phyloP scores from a whole-genome alignment of 2,329 filamentous ascomycete genomes.

The Myriosclerotinia scirpicola region DNA sequence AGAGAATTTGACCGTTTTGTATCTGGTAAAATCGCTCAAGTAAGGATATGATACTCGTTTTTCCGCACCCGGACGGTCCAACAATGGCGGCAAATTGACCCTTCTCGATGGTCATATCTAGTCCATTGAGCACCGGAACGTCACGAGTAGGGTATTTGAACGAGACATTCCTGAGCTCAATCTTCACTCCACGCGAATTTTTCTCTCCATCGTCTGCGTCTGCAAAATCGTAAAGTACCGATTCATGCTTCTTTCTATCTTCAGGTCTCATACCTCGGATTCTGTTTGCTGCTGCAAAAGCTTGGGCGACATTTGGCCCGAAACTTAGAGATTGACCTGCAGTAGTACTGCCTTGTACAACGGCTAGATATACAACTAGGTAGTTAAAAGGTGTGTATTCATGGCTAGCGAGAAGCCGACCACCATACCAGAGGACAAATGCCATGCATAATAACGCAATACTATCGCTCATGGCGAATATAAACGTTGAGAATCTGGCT shows the following conservation, averaged over 20 bases:
- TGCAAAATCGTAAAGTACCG: constrained; percentile 21
- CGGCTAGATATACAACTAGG: constrained; percentile 54
- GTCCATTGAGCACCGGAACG: constrained; percentile 55
- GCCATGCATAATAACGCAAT: constrained; percentile 58
- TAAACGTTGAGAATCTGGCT: constrained; percentile 49
- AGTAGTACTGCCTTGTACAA: constrained; percentile 53
- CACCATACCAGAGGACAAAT: constrained; percentile 52
- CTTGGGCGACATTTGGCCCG: constrained; percentile 57
- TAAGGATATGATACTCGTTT: constrained; percentile 60
- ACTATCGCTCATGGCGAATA: constrained; percentile 56
- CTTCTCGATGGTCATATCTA: constrained; percentile 60
- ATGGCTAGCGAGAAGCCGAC: constrained; percentile 16
- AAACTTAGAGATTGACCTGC: constrained; percentile 55
- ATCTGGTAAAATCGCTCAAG: constrained; percentile 72
- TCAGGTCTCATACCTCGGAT: constrained; percentile 48
- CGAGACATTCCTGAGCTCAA: constrained; percentile 56
- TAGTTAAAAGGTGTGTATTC: constrained; percentile 50
- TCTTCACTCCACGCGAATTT: constrained; percentile 45
- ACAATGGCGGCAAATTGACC: constrained; percentile 72
- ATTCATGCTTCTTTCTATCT: constrained; percentile 8
- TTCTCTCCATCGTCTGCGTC: constrained; percentile 40
- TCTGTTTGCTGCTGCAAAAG: constrained; percentile 57
- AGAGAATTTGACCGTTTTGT: constrained; percentile 61
- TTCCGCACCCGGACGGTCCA: constrained; percentile 56
- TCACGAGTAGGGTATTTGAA: constrained; percentile 62